A percentile compares a stretch with the other conserved stretches of the same genome.
phyloP scores from a whole-genome alignment of 306 rosid genomes.

The Glycine soja region DNA sequence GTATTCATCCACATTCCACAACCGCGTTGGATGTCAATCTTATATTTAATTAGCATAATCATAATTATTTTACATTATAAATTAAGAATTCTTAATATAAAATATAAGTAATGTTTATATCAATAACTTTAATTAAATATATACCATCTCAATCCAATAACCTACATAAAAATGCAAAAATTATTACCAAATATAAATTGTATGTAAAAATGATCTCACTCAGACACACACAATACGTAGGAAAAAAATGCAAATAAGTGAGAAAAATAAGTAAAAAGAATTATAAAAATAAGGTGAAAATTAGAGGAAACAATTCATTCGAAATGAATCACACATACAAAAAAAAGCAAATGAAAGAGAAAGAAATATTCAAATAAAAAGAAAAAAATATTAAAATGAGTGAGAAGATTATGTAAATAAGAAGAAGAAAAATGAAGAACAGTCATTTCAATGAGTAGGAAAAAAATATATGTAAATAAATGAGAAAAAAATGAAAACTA shows the following conservation, averaged over 20 bases:
- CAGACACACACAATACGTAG: background rate
- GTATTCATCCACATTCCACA: background rate
- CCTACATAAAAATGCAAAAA: background rate
- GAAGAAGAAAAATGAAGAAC: background rate
- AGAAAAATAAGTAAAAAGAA: no score
- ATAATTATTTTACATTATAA: background rate
- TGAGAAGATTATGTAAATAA: background rate
- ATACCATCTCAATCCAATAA: background rate
- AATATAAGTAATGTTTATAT: background rate
- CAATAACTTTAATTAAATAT: background rate
- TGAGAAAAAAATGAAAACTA: background rate
- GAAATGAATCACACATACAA: no score
- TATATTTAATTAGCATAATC: background rate
- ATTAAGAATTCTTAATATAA: background rate
- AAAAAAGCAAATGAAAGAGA: no score
- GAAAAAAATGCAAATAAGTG: no score
- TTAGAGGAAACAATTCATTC: no score
- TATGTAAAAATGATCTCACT: background rate
- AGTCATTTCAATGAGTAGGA: no score
- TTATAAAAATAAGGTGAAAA: no score
- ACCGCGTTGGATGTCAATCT: conserved; percentile 36
- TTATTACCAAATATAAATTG: background rate
- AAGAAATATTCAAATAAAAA: no score
- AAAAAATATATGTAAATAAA: background rate
- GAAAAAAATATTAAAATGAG: background rate